These are phyloP conservation scores for Aegilops bicornis DNA, from an alignment of 176 grass and related monocot species.

Conservation along the genomic window DNA sequence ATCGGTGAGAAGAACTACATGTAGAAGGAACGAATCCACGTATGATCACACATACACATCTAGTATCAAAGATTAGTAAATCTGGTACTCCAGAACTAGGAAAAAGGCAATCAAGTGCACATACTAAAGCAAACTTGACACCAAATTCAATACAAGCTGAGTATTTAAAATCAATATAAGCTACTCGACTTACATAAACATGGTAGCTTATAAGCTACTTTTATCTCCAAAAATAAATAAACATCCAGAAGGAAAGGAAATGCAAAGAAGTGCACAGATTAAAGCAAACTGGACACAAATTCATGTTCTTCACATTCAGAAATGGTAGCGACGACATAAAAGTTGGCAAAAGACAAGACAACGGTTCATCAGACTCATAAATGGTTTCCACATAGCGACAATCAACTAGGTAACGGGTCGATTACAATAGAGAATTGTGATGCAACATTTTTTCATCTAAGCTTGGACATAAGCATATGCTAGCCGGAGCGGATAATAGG, in stretches of 20 bases:
- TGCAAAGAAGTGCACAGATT: background rate
- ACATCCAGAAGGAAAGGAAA: background rate
- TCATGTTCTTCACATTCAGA: background rate
- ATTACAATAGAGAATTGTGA: slow-evolving; percentile 32
- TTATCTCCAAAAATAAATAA: background rate
- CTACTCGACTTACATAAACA: too few relatives aligned
- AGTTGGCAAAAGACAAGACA: background rate
- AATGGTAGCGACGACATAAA: background rate
- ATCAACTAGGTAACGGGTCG: background rate
- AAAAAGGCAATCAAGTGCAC: background rate
- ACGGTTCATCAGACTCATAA: background rate
- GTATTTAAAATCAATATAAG: too few relatives aligned
- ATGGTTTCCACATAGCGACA: slow-evolving; percentile 6
- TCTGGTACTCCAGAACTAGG: background rate
- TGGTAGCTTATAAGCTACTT: background rate
- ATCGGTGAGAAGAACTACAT: too few relatives aligned
- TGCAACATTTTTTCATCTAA: slow-evolving; percentile 48
- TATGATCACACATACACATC: background rate
- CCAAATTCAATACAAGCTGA: too few relatives aligned
- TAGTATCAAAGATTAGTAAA: background rate
- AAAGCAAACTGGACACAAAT: background rate
- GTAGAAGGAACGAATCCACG: background rate
- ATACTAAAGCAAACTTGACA: background rate
- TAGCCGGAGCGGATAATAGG: slow-evolving; percentile 36
- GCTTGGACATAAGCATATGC: slow-evolving; percentile 33